Evolutionary conservation across 208 protist species (phyloP).

Genomic region (Phytomonas sp.): DNA sequence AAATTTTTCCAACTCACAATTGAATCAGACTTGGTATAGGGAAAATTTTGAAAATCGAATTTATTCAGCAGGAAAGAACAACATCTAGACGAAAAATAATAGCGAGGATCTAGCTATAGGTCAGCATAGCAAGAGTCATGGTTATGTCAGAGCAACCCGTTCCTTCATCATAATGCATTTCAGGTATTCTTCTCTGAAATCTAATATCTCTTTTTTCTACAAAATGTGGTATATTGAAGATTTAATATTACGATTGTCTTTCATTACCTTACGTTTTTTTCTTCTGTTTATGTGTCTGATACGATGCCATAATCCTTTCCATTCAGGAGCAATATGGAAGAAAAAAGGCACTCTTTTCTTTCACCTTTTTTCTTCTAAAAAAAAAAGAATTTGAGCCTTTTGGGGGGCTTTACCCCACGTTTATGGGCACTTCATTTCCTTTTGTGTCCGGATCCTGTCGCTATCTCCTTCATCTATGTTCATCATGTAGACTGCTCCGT

Average conservation of each 20-base stretch:
- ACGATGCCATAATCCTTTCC: not conserved
- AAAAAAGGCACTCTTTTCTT: not conserved
- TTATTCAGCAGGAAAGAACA: not conserved
- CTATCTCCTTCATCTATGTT: slow-evolving; percentile 20
- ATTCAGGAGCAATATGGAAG: not conserved
- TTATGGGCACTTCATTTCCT: not conserved
- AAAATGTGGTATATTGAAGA: not conserved
- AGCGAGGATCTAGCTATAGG: not conserved
- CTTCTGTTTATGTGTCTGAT: not conserved
- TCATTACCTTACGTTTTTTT: not conserved
- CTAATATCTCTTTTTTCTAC: not conserved
- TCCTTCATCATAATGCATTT: not conserved
- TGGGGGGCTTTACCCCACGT: not conserved
- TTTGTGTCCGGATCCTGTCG: slow-evolving; percentile 18
- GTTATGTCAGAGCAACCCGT: not conserved
- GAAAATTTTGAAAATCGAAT: not conserved
- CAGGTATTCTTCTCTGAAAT: not conserved
- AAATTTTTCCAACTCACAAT: not conserved
- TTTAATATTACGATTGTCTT: not conserved
- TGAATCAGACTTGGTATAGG: not conserved
- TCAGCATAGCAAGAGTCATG: not conserved
- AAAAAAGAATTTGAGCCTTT: not conserved
- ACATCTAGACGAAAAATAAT: not conserved
- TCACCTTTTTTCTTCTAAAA: not conserved
- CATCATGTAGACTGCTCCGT: slow-evolving; percentile 17